Base-by-base conservation (phyloP, 345 rosid genomes). In the Mangifera indica region DNA sequence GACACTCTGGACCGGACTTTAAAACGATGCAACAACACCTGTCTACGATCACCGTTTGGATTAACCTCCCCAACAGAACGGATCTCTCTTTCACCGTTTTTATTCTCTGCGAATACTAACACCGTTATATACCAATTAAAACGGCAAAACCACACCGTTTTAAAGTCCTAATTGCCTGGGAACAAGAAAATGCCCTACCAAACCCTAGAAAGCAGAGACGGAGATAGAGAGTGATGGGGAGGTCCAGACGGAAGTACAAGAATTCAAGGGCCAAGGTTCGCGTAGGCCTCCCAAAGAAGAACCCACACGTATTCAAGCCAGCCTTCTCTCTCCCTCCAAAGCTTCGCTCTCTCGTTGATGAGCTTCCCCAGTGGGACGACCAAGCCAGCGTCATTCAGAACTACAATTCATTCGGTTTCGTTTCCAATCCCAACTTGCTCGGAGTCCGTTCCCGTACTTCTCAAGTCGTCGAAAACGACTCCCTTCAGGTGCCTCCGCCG, bases 221-320 rank as follows among this genome's bases (percentile, higher is more conserved):
- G 25, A 65, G 45, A 58, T 66, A 61, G 32, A 53, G 15, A 51
- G 70, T 60, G 76, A 95, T 95, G 99, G 99, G 97, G 76, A 77
- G 98, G 74, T 95, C 98, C 1, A 87, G 98, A 77, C 86, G 99
- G 65, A 95, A 91, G 82, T 89, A 87, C 89, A 91, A 84, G 79
- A 76, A 72, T 51, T 91, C 99, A 32, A 81, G 88, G 74, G 66
- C 93, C 7, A 95, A 95, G 81, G 98, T 95, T 21, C 81, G 70
- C 10, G 98, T 92, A 7, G 91, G 87, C 67, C 98, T 95, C 13
- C 97, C 96, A 0, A 89, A 83, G 91, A 92, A 89, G 63, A 86
- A 92, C 59, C 97, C 95, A 21, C 76, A 83, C 69, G 66, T 85
- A 73, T 88, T 95, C 70, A 95, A 92, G 63, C 93, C 96, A 29